These are phyloP conservation scores for Brasilioporus rufonigricans DNA, from an alignment of 768 basidiomycete genomes.

Conservation along the genomic window DNA sequence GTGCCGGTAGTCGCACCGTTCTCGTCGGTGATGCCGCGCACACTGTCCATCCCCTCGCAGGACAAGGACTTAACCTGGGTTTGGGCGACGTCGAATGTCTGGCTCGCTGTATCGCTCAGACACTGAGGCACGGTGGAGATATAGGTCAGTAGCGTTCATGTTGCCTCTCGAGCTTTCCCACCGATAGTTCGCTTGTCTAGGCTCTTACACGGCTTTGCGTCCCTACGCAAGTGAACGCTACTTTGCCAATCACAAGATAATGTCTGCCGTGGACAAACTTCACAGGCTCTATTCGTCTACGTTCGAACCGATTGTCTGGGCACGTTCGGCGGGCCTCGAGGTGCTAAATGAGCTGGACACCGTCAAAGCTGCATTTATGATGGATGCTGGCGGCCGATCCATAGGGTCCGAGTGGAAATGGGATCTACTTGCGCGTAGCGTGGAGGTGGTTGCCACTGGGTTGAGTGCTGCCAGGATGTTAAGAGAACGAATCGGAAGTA, in stretches of 20 bases:
- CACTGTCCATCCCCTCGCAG: slow-evolving; percentile 91
- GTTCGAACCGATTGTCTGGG: slow-evolving; percentile 74
- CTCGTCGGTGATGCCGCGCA: slow-evolving; percentile 97
- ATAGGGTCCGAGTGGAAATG: slow-evolving; percentile 34
- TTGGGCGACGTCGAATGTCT: slow-evolving; percentile 81
- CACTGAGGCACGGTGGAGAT: slow-evolving; percentile 68
- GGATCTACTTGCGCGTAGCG: slow-evolving; percentile 37
- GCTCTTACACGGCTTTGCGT: slow-evolving; percentile 69
- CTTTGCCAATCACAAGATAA: slow-evolving; percentile 79
- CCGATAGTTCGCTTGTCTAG: slow-evolving; percentile 34
- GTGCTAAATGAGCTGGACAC: slow-evolving; percentile 86
- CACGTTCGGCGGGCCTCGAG: slow-evolving; percentile 83
- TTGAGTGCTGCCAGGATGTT: slow-evolving; percentile 32
- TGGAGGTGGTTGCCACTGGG: slow-evolving; percentile 42
- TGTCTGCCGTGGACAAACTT: slow-evolving; percentile 85
- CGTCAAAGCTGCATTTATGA: slow-evolving; percentile 83
- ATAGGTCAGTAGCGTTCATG: slow-evolving; percentile 52
- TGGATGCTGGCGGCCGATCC: slow-evolving; percentile 52
- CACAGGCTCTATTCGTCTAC: slow-evolving; percentile 81
- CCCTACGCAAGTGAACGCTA: slow-evolving; percentile 83
- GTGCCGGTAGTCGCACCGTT: slow-evolving; percentile 64
- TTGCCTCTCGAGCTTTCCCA: background rate
- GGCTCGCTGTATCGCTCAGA: slow-evolving; percentile 56
- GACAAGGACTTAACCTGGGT: slow-evolving; percentile 96
- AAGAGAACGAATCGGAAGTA: slow-evolving; percentile 18